Percentiles rank a stretch among this genome's conserved stretches.
phyloP scores from a whole-genome alignment of 768 basidiomycete genomes.

The Asterophora parasitica region DNA sequence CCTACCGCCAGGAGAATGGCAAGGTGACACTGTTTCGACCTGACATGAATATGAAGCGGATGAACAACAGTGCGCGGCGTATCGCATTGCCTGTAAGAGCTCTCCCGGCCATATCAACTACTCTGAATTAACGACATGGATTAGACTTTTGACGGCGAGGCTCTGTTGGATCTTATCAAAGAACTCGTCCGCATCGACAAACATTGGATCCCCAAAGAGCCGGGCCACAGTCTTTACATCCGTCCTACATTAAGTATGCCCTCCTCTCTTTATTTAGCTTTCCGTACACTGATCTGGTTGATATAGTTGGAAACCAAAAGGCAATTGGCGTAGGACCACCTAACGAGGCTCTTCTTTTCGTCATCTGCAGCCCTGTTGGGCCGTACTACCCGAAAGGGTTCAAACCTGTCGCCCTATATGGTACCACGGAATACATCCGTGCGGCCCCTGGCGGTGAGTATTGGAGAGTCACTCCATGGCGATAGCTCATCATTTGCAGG shows the following conservation, averaged over 20 bases:
- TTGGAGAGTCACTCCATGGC: not conserved
- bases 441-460: slow-evolving; percentile 77
- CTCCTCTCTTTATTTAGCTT: not conserved
- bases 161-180: slow-evolving; percentile 77
- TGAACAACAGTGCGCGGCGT: slow-evolving; percentile 80
- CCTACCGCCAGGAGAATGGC: slow-evolving; percentile 72
- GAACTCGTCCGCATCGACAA: slow-evolving; percentile 78
- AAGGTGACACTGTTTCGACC: slow-evolving; percentile 85
- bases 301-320: slow-evolving; percentile 70
- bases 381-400: slow-evolving; percentile 86
- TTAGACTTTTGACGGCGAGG: slow-evolving; percentile 74
- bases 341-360: slow-evolving; percentile 77
- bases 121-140: not conserved
- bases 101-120: not conserved
- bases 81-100: slow-evolving; percentile 67
- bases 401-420: slow-evolving; percentile 87
- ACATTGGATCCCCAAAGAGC: slow-evolving; percentile 86
- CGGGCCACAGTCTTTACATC: slow-evolving; percentile 89
- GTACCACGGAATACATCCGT: slow-evolving; percentile 78
- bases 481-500: slow-evolving; percentile 31
- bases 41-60: slow-evolving; percentile 96
- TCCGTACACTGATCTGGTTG: slow-evolving; percentile 3
- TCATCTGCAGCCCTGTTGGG: slow-evolving; percentile 79
- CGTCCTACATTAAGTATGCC: slow-evolving; percentile 66
- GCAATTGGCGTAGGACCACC: slow-evolving; percentile 70